These are phyloP conservation scores for Xerocomellus dryophilus DNA, from an alignment of 768 basidiomycete species.

Conservation along the genomic window DNA sequence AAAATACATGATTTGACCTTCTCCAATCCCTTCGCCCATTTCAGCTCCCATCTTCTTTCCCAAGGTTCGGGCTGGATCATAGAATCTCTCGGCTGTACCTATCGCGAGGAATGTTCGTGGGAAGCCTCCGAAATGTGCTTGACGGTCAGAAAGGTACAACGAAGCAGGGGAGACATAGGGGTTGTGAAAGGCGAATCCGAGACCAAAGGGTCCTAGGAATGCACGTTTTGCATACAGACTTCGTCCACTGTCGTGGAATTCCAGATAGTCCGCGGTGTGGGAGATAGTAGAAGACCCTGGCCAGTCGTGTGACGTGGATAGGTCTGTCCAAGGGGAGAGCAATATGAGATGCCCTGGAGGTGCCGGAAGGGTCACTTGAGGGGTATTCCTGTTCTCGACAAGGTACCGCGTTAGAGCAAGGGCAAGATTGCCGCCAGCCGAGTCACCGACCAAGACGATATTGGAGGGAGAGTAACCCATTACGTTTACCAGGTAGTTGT, in stretches of 20 bases:
- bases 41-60: constrained; percentile 49
- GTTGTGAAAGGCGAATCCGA: constrained; percentile 44
- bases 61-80: constrained; percentile 50
- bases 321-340: constrained; percentile 57
- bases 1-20: constrained; percentile 43
- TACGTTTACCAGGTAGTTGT: constrained; percentile 59
- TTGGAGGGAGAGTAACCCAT: constrained; percentile 56
- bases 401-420: constrained; percentile 62
- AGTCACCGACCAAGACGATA: constrained; percentile 71
- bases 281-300: constrained; percentile 38
- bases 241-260: constrained; percentile 6
- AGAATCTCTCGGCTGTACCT: constrained; percentile 56
- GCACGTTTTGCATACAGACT: constrained; percentile 37
- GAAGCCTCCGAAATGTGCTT: constrained; percentile 50
- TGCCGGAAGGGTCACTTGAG: constrained; percentile 34
- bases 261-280: constrained; percentile 34
- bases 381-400: constrained; percentile 41
- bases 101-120: constrained; percentile 58
- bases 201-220: constrained; percentile 48
- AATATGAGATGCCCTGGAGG: constrained; percentile 50
- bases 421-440: constrained; percentile 73
- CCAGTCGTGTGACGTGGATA: constrained; percentile 37
- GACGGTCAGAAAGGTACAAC: constrained; percentile 30
- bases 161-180: constrained; percentile 62
- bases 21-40: constrained; percentile 34